Conservation (phyloP, 2,329 filamentous ascomycete species). For the Colletotrichum chlorophyti region DNA sequence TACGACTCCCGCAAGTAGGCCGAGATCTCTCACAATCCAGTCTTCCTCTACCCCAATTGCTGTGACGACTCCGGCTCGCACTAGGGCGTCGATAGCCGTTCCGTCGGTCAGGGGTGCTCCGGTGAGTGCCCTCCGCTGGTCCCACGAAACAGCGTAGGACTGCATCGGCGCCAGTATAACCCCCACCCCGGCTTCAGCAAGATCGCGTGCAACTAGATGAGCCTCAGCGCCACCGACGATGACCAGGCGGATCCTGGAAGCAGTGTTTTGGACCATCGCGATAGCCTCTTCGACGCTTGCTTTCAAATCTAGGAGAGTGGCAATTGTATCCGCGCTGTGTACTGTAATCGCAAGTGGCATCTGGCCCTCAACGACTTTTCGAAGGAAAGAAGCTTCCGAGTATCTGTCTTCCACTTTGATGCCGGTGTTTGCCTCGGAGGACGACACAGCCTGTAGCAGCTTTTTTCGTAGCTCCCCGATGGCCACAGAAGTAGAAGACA, state of each 20-base stretch:
- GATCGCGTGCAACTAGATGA: constrained; percentile 61
- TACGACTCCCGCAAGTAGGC: constrained; percentile 65
- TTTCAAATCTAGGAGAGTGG: constrained; percentile 64
- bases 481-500: constrained; percentile 58
- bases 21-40: constrained; percentile 67
- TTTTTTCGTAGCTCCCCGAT: constrained; percentile 59
- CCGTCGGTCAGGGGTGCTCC: constrained; percentile 72
- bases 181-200: constrained; percentile 62
- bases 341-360: constrained; percentile 63
- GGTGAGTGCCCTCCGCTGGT: constrained; percentile 65
- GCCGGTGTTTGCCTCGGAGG: constrained; percentile 41
- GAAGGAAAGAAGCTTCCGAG: constrained; percentile 57
- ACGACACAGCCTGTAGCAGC: constrained; percentile 57
- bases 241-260: constrained; percentile 51
- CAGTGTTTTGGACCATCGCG: background rate
- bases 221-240: constrained; percentile 70
- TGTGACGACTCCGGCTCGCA: constrained; percentile 63
- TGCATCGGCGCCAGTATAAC: constrained; percentile 67
- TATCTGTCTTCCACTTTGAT: constrained; percentile 47
- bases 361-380: constrained; percentile 59
- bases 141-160: constrained; percentile 63
- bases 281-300: constrained; percentile 55
- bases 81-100: constrained; percentile 62
- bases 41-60: constrained; percentile 67
- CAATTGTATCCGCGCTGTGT: constrained; percentile 70